A percentile compares a stretch with the other conserved stretches of the same genome.
phyloP scores from a whole-genome alignment of 495 filamentous ascomycete species.

The Aeminium ludgeri region DNA sequence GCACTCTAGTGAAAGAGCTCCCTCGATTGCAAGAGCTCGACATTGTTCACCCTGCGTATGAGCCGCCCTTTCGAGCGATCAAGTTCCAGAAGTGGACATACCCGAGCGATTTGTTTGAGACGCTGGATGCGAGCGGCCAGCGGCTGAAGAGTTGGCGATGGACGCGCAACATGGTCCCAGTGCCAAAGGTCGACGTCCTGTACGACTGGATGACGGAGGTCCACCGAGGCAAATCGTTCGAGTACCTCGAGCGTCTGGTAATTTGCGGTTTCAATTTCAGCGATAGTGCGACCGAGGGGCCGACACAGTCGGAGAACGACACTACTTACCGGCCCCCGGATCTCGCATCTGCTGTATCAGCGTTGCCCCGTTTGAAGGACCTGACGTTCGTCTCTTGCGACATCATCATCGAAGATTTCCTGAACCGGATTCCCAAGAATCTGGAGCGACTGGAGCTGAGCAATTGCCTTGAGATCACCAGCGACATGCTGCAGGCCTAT shows the following conservation, averaged over 20 bases:
- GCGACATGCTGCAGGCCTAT: slow-evolving; percentile 40
- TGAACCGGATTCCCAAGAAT: slow-evolving; percentile 43
- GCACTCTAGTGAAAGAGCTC: slow-evolving; percentile 26
- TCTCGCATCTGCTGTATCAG: slow-evolving; percentile 36
- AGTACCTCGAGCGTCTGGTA: slow-evolving; percentile 24
- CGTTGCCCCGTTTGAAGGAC: slow-evolving; percentile 42
- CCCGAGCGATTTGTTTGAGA: slow-evolving; percentile 39
- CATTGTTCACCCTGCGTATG: slow-evolving; percentile 36
- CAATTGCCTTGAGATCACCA: slow-evolving; percentile 54
- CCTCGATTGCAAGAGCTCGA: slow-evolving; percentile 37
- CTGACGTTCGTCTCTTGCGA: slow-evolving; percentile 53
- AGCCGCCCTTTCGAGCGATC: slow-evolving; percentile 36
- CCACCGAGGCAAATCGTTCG: slow-evolving; percentile 45
- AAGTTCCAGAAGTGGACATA: slow-evolving; percentile 40
- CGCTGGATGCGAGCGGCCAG: slow-evolving; percentile 31
- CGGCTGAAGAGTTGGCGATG: slow-evolving; percentile 57
- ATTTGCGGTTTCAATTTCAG: slow-evolving; percentile 8
- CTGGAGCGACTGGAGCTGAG: slow-evolving; percentile 50
- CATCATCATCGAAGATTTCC: slow-evolving; percentile 40
- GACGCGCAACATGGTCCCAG: slow-evolving; percentile 31
- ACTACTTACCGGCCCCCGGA: neutral
- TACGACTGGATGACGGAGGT: slow-evolving; percentile 33
- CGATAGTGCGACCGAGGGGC: slow-evolving; percentile 2
- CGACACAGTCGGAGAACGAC: neutral
- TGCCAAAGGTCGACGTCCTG: slow-evolving; percentile 33